phyloP scores from a whole-genome alignment of 2,329 filamentous ascomycete species.

The Aciculosporium take region DNA sequence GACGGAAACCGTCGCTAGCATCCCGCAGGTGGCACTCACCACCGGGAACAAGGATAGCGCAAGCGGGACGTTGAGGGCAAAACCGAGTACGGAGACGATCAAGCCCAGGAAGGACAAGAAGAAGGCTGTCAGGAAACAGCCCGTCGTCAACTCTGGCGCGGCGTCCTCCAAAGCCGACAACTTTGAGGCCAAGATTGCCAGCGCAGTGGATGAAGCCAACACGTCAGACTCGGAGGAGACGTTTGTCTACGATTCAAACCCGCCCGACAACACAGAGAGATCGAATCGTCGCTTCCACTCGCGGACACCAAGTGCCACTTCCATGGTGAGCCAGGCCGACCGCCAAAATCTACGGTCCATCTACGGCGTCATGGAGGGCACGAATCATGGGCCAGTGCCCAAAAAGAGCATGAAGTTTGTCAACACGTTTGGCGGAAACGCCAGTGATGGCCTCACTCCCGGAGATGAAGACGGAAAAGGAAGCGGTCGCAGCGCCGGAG shows the following conservation, averaged over 20 bases:
- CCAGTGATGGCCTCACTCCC: constrained; percentile 33
- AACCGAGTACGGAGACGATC: constrained; percentile 91
- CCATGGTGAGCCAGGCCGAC: constrained; percentile 58
- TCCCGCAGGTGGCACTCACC: constrained; percentile 68
- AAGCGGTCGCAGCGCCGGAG: constrained; percentile 43
- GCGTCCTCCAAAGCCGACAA: constrained; percentile 94
- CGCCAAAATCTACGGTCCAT: constrained; percentile 47
- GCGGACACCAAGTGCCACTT: constrained; percentile 85
- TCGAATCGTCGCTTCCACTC: constrained; percentile 69
- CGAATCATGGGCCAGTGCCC: constrained; percentile 24
- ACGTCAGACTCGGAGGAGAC: constrained; percentile 97
- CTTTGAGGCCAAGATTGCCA: constrained; percentile 93
- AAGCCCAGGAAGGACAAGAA: constrained; percentile 88
- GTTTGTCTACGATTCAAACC: constrained; percentile 98
- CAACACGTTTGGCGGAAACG: constrained; percentile 56
- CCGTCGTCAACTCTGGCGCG: constrained; percentile 52
- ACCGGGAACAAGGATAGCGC: constrained; percentile 48
- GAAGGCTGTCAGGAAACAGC: constrained; percentile 60
- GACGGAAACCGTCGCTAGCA: constrained; percentile 85
- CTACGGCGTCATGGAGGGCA: constrained; percentile 49
- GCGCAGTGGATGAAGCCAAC: constrained; percentile 87
- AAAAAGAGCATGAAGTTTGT: constrained; percentile 97
- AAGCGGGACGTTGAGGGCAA: constrained; percentile 64
- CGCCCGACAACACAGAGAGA: constrained; percentile 50
- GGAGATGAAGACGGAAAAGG: constrained; percentile 56